Percentiles rank a stretch among this genome's conserved stretches.
Evolutionary conservation across 768 basidiomycete genomes (phyloP).

Genomic region (Suillus spraguei): DNA sequence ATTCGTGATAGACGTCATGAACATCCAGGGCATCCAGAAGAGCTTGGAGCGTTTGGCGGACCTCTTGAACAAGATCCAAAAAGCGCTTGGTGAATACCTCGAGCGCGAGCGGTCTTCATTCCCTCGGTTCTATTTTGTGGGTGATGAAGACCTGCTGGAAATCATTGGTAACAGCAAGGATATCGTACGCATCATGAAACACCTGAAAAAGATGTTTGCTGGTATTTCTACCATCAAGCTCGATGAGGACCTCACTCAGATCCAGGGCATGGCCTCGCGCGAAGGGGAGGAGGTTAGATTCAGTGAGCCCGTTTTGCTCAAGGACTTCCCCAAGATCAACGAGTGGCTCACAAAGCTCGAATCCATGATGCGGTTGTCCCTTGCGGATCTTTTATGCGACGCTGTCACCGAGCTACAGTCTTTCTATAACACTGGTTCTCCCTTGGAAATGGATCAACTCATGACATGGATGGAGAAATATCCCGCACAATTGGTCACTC

Average conservation of each 20-base stretch:
- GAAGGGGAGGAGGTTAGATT: slow-evolving; percentile 95
- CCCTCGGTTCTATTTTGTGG: slow-evolving; percentile 99
- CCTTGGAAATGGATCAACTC: slow-evolving; percentile 66
- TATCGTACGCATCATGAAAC: slow-evolving; percentile 97
- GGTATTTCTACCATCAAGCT: slow-evolving; percentile 89
- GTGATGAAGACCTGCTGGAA: slow-evolving; percentile 97
- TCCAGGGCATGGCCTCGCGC: slow-evolving; percentile 91
- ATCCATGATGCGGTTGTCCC: slow-evolving; percentile 87
- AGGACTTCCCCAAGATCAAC: slow-evolving; percentile 97
- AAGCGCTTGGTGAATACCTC: slow-evolving; percentile 97
- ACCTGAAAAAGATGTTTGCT: slow-evolving; percentile 99
- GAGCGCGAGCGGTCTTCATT: slow-evolving; percentile 97
- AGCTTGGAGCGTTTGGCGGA: slow-evolving; percentile 96
- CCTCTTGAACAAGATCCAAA: slow-evolving; percentile 96
- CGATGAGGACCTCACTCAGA: slow-evolving; percentile 85
- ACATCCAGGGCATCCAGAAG: slow-evolving; percentile 95
- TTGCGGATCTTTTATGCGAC: slow-evolving; percentile 79
- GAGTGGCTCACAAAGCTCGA: slow-evolving; percentile 96
- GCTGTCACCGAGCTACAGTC: slow-evolving; percentile 78
- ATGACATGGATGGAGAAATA: slow-evolving; percentile 92
- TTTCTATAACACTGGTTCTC: slow-evolving; percentile 72
- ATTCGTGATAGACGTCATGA: slow-evolving; percentile 95
- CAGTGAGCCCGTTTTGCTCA: slow-evolving; percentile 78
- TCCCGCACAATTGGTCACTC: slow-evolving; percentile 93
- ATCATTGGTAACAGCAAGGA: slow-evolving; percentile 99